Evolutionary conservation across 805 yeast species (phyloP).

Genomic region (Candida boidinii): DNA sequence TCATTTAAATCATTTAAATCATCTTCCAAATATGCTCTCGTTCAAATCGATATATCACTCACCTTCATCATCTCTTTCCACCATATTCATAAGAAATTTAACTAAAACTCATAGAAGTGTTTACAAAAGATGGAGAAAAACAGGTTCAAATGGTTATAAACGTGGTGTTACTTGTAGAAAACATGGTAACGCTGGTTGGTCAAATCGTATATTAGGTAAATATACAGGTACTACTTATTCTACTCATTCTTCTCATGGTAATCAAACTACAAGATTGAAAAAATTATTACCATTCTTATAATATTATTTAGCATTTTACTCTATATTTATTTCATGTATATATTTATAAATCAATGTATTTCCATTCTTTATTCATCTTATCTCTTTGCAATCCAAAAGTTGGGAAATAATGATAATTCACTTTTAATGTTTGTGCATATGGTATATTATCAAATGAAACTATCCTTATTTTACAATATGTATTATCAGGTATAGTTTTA

Average conservation of each 20-base stretch:
- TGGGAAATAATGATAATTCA: conserved; percentile 84
- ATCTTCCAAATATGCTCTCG: no score
- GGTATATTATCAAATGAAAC: conserved; percentile 85
- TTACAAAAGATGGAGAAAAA: conserved; percentile 77
- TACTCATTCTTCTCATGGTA: conserved; percentile 35
- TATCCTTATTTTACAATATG: conserved; percentile 72
- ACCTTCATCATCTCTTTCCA: conserved; percentile 3
- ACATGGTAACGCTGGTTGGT: conserved; percentile 91
- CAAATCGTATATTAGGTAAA: conserved; percentile 47
- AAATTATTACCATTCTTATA: conserved; percentile 41
- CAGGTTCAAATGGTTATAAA: conserved; percentile 54
- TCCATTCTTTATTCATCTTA: conserved; percentile 40
- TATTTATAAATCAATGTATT: no score
- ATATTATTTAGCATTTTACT: not conserved
- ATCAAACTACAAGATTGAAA: conserved; percentile 51
- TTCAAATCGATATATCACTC: no score
- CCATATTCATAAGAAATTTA: conserved; percentile 17
- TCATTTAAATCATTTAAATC: not conserved
- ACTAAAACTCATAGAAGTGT: conserved; percentile 83
- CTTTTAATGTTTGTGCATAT: conserved; percentile 75
- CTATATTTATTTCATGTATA: conserved; percentile 10
- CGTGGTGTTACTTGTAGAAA: conserved; percentile 78
- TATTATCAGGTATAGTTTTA: conserved; percentile 64
- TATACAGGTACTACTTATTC: conserved; percentile 54
- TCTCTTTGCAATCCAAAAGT: conserved; percentile 53